Evolutionary conservation across 441 rosid species (phyloP), one percentile per base, ranked within the genome.

Genomic region (Populus tomentosa): DNA sequence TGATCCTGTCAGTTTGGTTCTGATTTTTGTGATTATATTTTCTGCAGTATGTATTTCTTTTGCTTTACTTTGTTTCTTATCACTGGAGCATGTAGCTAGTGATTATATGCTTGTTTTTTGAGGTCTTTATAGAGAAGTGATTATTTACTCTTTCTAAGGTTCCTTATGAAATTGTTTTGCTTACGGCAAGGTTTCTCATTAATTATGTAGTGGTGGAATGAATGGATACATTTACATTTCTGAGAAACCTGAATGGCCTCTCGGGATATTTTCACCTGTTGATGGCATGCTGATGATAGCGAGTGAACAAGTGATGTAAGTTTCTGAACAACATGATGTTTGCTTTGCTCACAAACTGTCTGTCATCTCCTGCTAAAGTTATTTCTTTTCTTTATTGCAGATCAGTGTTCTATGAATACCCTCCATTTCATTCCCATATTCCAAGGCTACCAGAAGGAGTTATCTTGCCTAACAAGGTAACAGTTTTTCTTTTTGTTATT

Each of bases 231-330:
- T 77, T 24, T 69, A 23, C 32, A 5, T 67, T 35, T 53, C 73
- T 50, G 75, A 70, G 33, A 61, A 71, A 62, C 56, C 40, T 30
- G 33, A 24, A 3, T 46, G 74, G 61, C 80, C 82, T 36, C 42
- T 6, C 21, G 79, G 76, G 70, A 38, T 82, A 24, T 33, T 6
- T 28, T 79, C 85, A 21, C 78, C 82, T 7, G 36, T 82, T 65
- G 72, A 73, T 38, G 67, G 76, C 67, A 63, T 73, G 78, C 70
- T 61, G 59, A 67, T 30, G 71, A 73, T 80, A 56, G 13, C 67
- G 66, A 72, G 74, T n/a, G 77, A 74, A 68, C 33, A 53, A 80
- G 80, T 82, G 20, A 11, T 82, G 85, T 82, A 79, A 82, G 82
- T 74, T 77, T 23, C 53, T 72, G 26, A 14, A 33, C 20, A 23